Base-by-base conservation (phyloP, 2,329 filamentous ascomycete genomes). In the Macrophomina phaseolina region DNA sequence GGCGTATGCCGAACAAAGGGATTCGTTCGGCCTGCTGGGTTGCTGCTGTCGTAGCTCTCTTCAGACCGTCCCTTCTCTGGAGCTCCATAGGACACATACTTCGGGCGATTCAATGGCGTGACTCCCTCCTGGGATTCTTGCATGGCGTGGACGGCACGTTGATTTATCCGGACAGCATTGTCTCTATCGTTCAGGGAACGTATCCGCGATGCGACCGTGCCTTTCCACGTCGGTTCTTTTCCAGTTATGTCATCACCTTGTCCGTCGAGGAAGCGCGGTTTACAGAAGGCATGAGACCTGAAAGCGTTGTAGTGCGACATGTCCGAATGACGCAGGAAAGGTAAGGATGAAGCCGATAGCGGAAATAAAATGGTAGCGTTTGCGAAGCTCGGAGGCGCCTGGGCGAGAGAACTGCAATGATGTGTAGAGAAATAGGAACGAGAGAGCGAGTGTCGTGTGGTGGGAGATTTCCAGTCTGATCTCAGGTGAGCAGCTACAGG, bases 121-220 rank as follows among this genome's bases (percentile, higher is more conserved):
- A 18, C 23, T 23, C 18, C 53, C 14, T 51, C 45, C 14, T 28
- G 52, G 5, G 12, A 1, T 3, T 49, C 11, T 8, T 36, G 48
- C 2, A 38, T 23, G 8, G 48, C 12, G 7, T 36, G 61, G 12
- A 18, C 5, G 18, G 48, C 12, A 23, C 12, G 3, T 8, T 38
- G 60, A 4, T 34, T 30, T 52, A 32, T n/a, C 23, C 16, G 16
- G n/a, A 52, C 52, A 32, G 55, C n/a, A 34, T 51, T 49, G 11
- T 61, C 30, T 23, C 40, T 30, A 9, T 66, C 64, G 28, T 66
- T 66, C 23, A 66, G 18, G 2, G 53, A 61, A 6, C 64, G 64
- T n/a, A 66, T 53, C n/a, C 64, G 64, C 34, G 64, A 66, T 8
- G 64, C 64, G 4, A 66, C 64, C 7, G 64, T 66, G 30, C 64